Percentiles rank a stretch among this genome's conserved stretches.
Conservation (phyloP, 75 land plant species). For the Gnetum montanum region DNA sequence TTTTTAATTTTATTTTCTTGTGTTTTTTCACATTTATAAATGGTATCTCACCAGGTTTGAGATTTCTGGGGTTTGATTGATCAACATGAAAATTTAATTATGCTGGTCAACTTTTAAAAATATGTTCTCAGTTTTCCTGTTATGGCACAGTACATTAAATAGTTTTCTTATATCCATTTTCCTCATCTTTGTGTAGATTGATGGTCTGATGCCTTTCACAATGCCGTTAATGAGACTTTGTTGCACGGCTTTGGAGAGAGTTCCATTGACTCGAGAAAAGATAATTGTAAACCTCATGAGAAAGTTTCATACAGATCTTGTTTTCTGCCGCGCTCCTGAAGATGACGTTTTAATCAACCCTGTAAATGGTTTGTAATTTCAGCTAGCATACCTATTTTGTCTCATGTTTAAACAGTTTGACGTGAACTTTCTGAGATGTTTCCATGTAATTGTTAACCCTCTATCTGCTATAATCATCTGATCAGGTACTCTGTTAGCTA, state of each 20-base stretch:
- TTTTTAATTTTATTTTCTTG: too few relatives aligned
- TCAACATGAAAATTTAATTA: not conserved
- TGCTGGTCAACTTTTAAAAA: not conserved
- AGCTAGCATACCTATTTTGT: too few relatives aligned
- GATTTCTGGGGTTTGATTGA: too few relatives aligned
- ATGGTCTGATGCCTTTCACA: slow-evolving; percentile 90
- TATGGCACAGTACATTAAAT: too few relatives aligned
- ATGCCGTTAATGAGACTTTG: slow-evolving; percentile 97
- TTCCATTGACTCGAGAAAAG: slow-evolving; percentile 63
- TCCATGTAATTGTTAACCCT: too few relatives aligned
- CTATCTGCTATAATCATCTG: too few relatives aligned
- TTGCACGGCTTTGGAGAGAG: slow-evolving; percentile 83
- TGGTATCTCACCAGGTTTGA: too few relatives aligned
- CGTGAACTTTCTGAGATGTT: too few relatives aligned
- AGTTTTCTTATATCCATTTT: too few relatives aligned
- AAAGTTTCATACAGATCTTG: slow-evolving; percentile 74
- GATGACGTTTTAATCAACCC: slow-evolving; percentile 40
- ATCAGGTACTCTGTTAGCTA: too few relatives aligned
- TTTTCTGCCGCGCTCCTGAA: slow-evolving; percentile 68
- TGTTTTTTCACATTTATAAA: too few relatives aligned
- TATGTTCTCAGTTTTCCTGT: not conserved
- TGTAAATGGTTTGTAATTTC: slow-evolving; percentile 26
- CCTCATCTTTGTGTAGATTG: slow-evolving; percentile 35
- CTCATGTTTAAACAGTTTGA: too few relatives aligned
- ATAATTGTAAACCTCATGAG: slow-evolving; percentile 56